Base-by-base conservation (phyloP, 1,284 basidiomycete genomes). In the Ganoderma meredithae region DNA sequence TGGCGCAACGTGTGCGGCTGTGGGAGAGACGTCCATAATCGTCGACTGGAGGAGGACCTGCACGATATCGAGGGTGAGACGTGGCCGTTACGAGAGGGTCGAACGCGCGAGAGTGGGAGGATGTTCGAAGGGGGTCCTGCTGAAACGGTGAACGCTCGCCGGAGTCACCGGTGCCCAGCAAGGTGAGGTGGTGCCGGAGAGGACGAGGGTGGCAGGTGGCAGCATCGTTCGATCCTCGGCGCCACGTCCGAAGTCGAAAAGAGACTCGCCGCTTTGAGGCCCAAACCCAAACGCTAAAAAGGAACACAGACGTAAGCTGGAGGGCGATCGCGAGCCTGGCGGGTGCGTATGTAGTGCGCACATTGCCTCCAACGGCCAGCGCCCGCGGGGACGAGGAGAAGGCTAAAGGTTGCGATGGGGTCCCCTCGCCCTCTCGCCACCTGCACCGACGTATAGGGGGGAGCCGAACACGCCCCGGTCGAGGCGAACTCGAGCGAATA, bases 161-260 rank as follows among this genome's bases (percentile, higher is more conserved):
- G 55, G 31, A 17, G 19, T 58, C 33, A 19, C 55, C 55, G 55
- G n/a, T 19, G 39, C 36, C 19, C 55, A 39, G 19, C 53, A 17
- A 40, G 25, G 65, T 60, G 22, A 33, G 25, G 65, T 60, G 60
- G 10, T 31, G n/a, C 56, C 53, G 65, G 44, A 41, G 39, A 25
- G 31, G 52, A 44, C 56, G 60, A 52, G 58, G 40, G 53, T 19
- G 60, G 27, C 27, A 31, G 8, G 33, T 65, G 67, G 65, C 70
- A 66, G 60, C 65, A 49, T 71, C 67, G 70, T 69, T 69, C 70
- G 67, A 71, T 31, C 40, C 52, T 39, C 39, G 67, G 65, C 65
- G 61, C 67, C 70, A 61, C 69, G 44, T 47, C n/a, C 44, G 65
- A 71, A 69, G 67, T 43, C 41, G 60, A 41, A n/a, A 59, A 59